Evolutionary conservation across 305 asterid genomes (phyloP).

Genomic region (Solanum hybrid): DNA sequence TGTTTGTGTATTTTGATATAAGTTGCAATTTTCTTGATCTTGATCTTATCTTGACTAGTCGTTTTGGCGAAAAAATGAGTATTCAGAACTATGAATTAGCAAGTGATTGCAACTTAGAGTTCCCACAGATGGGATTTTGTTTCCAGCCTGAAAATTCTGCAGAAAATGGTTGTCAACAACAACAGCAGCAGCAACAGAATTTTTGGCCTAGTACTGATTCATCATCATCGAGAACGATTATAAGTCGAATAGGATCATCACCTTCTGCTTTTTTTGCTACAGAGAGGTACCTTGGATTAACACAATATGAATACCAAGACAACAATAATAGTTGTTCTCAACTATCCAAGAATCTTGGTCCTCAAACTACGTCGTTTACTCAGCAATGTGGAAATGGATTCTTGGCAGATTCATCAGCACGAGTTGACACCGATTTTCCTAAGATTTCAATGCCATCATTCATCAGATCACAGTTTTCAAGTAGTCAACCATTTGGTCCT

Average conservation of each 20-base stretch:
- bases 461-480: slow-evolving; percentile 12
- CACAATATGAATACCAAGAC: slow-evolving; percentile 26
- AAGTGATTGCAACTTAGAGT: slow-evolving; percentile 19
- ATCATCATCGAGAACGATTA: slow-evolving; percentile 24
- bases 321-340: not conserved
- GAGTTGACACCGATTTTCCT: slow-evolving; percentile 9
- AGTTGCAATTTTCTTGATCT: not conserved
- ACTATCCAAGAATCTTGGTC: slow-evolving; percentile 21
- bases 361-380: slow-evolving; percentile 4
- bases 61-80: slow-evolving; percentile 6
- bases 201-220: slow-evolving; percentile 16
- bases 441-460: slow-evolving; percentile 2
- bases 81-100: slow-evolving; percentile 26
- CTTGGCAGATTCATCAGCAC: slow-evolving; percentile 19
- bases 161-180: slow-evolving; percentile 10
- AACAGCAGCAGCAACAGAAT: slow-evolving; percentile 13
- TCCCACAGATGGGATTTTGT: slow-evolving; percentile 17
- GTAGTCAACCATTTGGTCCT: not conserved
- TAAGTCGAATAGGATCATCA: slow-evolving; percentile 40
- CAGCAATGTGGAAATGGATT: slow-evolving; percentile 29
- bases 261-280: slow-evolving; percentile 43
- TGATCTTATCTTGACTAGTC: slow-evolving; percentile 1
- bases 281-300: slow-evolving; percentile 45
- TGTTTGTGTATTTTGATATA: not conserved
- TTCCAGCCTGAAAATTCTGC: slow-evolving; percentile 10